Percentiles rank a stretch among this genome's conserved stretches.
Conservation (phyloP, 2,329 filamentous ascomycete genomes). For the Alternaria atra region DNA sequence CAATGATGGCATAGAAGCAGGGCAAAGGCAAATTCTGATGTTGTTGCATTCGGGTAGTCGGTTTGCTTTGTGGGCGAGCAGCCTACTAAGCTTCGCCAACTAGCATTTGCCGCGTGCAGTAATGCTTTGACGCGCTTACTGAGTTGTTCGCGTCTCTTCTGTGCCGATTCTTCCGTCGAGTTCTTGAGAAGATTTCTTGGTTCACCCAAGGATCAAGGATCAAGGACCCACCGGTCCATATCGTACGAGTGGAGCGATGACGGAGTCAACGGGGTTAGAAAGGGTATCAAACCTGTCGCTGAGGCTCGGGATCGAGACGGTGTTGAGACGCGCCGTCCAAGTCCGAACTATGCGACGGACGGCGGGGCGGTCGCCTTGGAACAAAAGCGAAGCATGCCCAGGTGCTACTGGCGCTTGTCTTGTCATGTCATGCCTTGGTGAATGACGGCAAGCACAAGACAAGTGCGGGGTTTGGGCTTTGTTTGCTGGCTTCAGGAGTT, state of each 20-base stretch:
- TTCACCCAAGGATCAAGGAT: not conserved
- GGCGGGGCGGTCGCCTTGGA: slow-evolving; percentile 22
- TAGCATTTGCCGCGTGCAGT: slow-evolving; percentile 1
- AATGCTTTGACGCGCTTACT: not conserved
- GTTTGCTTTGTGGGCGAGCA: not conserved
- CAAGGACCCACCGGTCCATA: slow-evolving; percentile 3
- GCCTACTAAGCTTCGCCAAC: not conserved
- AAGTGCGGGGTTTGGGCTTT: slow-evolving; percentile 1
- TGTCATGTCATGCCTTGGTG: slow-evolving; percentile 3
- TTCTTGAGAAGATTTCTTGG: not conserved
- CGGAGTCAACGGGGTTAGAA: slow-evolving; percentile 8
- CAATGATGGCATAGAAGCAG: not conserved
- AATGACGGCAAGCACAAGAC: not conserved
- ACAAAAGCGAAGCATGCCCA: slow-evolving; percentile 2
- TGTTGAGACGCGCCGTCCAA: slow-evolving; percentile 18
- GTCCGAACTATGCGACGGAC: slow-evolving; percentile 15
- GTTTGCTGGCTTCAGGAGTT: not conserved
- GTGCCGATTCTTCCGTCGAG: slow-evolving; percentile 6
- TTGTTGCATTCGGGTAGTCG: not conserved
- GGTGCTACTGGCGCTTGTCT: slow-evolving; percentile 16
- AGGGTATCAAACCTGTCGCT: slow-evolving; percentile 9
- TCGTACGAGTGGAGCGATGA: slow-evolving; percentile 13
- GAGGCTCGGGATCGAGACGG: slow-evolving; percentile 12
- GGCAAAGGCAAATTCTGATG: slow-evolving; percentile 4
- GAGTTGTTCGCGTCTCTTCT: not conserved